Percentiles rank a stretch among this genome's conserved stretches.
phyloP scores from a whole-genome alignment of 495 filamentous ascomycete species.

The Evansstolkia leycettana region DNA sequence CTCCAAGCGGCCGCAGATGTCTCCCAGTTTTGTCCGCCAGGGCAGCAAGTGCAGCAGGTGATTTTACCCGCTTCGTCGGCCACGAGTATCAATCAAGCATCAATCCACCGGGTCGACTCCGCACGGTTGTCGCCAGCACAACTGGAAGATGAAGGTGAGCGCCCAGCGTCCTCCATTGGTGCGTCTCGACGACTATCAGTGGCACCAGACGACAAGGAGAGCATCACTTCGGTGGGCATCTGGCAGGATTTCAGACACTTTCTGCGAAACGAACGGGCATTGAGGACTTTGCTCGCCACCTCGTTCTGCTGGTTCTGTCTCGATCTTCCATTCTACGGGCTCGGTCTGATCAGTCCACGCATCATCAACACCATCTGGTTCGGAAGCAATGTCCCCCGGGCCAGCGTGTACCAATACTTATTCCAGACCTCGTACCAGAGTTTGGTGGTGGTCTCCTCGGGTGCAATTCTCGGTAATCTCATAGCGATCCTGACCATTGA shows the following conservation, averaged over 20 bases:
- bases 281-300: slow-evolving; percentile 24
- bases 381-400: not conserved
- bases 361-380: slow-evolving; percentile 1
- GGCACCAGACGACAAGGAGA: slow-evolving; percentile 4
- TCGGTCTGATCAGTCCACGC: slow-evolving; percentile 25
- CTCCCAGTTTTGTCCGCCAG: slow-evolving; percentile 1
- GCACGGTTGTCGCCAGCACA: not conserved
- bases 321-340: slow-evolving; percentile 30
- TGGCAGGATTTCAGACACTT: slow-evolving; percentile 7
- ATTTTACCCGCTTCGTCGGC: slow-evolving; percentile 2
- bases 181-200: not conserved
- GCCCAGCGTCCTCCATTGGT: not conserved
- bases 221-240: slow-evolving; percentile 7
- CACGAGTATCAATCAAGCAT: not conserved
- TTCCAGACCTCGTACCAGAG: slow-evolving; percentile 5
- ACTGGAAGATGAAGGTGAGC: not conserved
- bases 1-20: slow-evolving; percentile 12
- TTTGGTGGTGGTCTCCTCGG: slow-evolving; percentile 14
- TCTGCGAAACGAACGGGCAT: slow-evolving; percentile 19
- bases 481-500: slow-evolving; percentile 8
- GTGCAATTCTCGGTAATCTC: slow-evolving; percentile 13
- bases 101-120: not conserved
- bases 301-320: slow-evolving; percentile 25
- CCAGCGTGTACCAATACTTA: not conserved
- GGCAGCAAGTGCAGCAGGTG: slow-evolving; percentile 4